Evolutionary conservation across 1,139 yeast species (phyloP).

Genomic region (Pichia sp.): DNA sequence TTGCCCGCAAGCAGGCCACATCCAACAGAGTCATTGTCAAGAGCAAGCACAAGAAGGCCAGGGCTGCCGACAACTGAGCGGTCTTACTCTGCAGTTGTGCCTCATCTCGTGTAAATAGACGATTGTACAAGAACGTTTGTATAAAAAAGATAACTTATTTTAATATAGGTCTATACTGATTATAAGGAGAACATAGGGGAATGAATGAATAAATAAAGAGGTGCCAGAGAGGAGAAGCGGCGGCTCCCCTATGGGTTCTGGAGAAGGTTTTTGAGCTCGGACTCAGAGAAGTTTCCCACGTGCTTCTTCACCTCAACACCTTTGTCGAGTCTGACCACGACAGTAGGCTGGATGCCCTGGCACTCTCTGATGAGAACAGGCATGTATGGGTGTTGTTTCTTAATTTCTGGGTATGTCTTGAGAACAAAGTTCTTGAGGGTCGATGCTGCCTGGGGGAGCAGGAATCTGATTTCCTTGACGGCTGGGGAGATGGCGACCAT

Average conservation of each 20-base stretch:
- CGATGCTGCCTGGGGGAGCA: slow-evolving; percentile 69
- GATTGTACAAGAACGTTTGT: neutral
- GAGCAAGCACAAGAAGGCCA: slow-evolving; percentile 26
- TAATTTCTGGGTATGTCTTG: slow-evolving; percentile 57
- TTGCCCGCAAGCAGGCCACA: slow-evolving; percentile 27
- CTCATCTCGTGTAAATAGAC: slow-evolving; percentile 2
- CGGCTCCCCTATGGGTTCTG: slow-evolving; percentile 15
- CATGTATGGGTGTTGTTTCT: slow-evolving; percentile 49
- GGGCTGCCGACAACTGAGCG: neutral
- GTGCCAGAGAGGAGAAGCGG: neutral
- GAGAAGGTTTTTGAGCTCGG: slow-evolving; percentile 27
- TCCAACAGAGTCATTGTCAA: slow-evolving; percentile 29
- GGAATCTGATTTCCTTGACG: slow-evolving; percentile 73
- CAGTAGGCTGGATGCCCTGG: slow-evolving; percentile 63
- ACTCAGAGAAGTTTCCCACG: slow-evolving; percentile 27
- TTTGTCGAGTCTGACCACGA: slow-evolving; percentile 59
- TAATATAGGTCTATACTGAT: neutral
- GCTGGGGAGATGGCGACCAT: slow-evolving; percentile 34
- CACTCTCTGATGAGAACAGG: slow-evolving; percentile 79
- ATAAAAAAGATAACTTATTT: neutral
- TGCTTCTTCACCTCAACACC: slow-evolving; percentile 33
- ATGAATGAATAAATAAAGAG: neutral
- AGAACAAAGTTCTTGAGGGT: slow-evolving; percentile 51
- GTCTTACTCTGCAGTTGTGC: too few species aligned
- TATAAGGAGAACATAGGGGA: neutral